Base-by-base conservation (phyloP, 148 eudicot genomes). In the Vaccinium vitisidaea region DNA sequence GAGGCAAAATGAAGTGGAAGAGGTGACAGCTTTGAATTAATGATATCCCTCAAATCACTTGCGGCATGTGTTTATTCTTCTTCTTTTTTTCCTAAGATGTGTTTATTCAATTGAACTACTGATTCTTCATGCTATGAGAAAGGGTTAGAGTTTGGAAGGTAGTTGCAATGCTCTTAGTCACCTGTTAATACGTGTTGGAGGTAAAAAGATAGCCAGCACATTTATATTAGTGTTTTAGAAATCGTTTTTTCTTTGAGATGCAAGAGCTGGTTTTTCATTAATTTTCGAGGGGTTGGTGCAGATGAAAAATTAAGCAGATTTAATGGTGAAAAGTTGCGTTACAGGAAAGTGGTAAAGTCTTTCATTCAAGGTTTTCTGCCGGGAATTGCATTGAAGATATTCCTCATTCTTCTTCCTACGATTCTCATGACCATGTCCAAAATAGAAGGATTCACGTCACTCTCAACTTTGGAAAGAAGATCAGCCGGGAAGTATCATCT, bases 331-430 rank as follows among this genome's bases (percentile, higher is more conserved):
- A 18, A n/a, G 84, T 25, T 79, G 46, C 71, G 56, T 69, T 84
- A 39, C 93, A 91, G 93, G 86, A n/a, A 83, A 19, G 56, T 55
- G 19, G 77, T 88, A 59, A 88, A 88, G 84, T 90, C 93, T 74
- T 63, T 92, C 50, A 67, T 92, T 87, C 93, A 92, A 86, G 92
- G 93, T 83, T 86, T 90, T 90, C 90, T 90, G 86, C 93, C 93
- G 2, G 93, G 93, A 59, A 88, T 92, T 82, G 91, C 85, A 55
- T 59, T 92, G 58, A 92, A 92, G 90, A 90, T 92, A 82, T 92
- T 90, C 82, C 91, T 92, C 50, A 55, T 85, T 27, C 12, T 88
- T 76, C 92, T 92, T 84, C 93, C 93, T 8, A 87, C 74, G 18
- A 83, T 90, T 82, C 90, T 90, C 54, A 92, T 92, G 93, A 80